Conservation (phyloP, 306 rosid genomes). For the Rosa rugosa region DNA sequence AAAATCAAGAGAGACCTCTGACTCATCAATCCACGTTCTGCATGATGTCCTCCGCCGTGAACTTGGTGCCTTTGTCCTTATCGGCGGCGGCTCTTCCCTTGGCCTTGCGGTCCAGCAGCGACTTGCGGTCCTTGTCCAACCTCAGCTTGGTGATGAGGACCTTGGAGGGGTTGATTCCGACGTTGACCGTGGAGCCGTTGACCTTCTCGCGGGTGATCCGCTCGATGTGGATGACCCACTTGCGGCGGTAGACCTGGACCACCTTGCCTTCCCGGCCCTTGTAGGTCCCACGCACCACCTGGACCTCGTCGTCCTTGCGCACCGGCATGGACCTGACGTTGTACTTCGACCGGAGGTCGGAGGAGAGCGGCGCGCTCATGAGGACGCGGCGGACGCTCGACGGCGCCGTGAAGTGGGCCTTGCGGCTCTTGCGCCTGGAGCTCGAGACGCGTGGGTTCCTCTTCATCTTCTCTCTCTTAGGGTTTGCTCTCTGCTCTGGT, state of each 20-base stretch:
- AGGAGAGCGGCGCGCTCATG: conserved; percentile 89
- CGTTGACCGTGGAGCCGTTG: conserved; percentile 91
- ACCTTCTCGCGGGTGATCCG: conserved; percentile 96
- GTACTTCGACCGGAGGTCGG: conserved; percentile 81
- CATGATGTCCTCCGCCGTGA: conserved; percentile 90
- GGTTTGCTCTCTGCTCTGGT: not conserved
- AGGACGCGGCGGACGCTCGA: conserved; percentile 84
- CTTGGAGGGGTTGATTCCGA: conserved; percentile 83
- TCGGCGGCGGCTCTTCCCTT: conserved; percentile 95
- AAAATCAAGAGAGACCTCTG: not conserved
- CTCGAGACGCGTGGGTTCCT: conserved; percentile 81
- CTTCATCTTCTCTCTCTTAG: conserved; percentile 50
- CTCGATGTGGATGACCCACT: conserved; percentile 94
- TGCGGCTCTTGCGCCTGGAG: conserved; percentile 90
- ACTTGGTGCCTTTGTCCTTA: conserved; percentile 92
- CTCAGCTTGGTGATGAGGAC: conserved; percentile 74
- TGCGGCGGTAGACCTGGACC: conserved; percentile 89
- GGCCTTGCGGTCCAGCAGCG: conserved; percentile 89
- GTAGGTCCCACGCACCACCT: conserved; percentile 83
- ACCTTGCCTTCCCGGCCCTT: conserved; percentile 96
- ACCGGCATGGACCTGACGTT: conserved; percentile 88
- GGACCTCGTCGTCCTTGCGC: conserved; percentile 94
- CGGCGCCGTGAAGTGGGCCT: conserved; percentile 97
- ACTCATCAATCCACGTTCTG: conserved; percentile 64
- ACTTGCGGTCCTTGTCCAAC: conserved; percentile 86